Evolutionary conservation across 148 eudicot species (phyloP), one percentile per base, ranked within the genome.

Genomic region (Vaccinium vitisidaea): DNA sequence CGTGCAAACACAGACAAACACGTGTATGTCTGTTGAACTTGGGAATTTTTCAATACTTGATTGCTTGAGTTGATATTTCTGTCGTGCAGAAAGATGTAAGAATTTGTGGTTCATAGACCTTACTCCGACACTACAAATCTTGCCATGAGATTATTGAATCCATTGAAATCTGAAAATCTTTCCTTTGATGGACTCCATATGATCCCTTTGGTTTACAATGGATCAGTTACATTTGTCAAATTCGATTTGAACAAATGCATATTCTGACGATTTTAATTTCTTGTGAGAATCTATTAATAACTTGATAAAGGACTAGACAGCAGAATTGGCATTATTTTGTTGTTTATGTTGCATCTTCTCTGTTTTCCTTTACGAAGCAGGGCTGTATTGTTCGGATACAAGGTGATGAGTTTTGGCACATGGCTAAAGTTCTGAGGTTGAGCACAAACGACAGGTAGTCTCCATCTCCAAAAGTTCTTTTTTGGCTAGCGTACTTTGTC

Each of bases 391-490:
- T 94, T 79, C 93, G 90, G 36, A 86, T 97, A 73, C 85, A 92
- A 90, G 99, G 99, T 82, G 99, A 95, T 93, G 99, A 95, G 82
- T 91, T 93, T 87, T 95, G 98, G 98, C 99, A 97, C 67, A 95
- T 94, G 96, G 90, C 92, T 71, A 97, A 91, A 90, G 99, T 97
- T 85, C 89, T 95, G 46, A 86, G 99, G 87, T 86, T 97, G 86
- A 86, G 80, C 73, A 85, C 89, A 6, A 83, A 89, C 81, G 96
- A 95, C 83, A 95, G 99, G 99, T 97, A 93, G 55, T 25, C 56
- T 25, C 83, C 9, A 30, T 53, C 86, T 69, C 54, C 56, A 7
- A 48, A 23, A 58, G 49, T 73, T 71, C 11, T 65, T 23, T 2
- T 67, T 27, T 69, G 12, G 16, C 39, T 16, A 61, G 43, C 19